Base-by-base conservation (phyloP, 225 moss, liverwort and hornwort species). In the Polytrichum commune region DNA sequence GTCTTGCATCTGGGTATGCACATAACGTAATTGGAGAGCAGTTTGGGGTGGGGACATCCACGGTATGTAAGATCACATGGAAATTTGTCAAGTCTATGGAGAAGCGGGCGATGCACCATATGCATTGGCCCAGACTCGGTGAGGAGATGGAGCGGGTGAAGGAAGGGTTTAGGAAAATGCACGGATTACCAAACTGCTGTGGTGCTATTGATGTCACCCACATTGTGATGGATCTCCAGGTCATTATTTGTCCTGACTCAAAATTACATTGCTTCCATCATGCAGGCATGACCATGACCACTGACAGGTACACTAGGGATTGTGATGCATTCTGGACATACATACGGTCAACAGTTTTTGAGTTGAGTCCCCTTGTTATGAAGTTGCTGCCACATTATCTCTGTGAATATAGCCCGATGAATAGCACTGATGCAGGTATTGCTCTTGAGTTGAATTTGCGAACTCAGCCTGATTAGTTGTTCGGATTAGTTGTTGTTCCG, bases 31-130 rank as follows among this genome's bases (percentile, higher is more conserved):
- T 96, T 30, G 95, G 95, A 35, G 95, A 96, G 83, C 82, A 90
- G 3, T 96, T 96, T 19, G 95, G 93, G 7, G 95, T 96, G 0
- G 95, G 91, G 27, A 88, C 93, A 62, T 91, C 93, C 1, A 96
- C 95, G 0, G 95, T 96, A 32, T 93, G 91, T 27, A 96, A 96
- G 74, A 86, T 91, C 63, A 96, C 91, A 4, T 96, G 95, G 95
- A 93, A 89, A 64, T 96, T 96, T 53, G 88, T 96, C 23, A 91
- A 87, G 70, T 79, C 88, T 18, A 89, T 96, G 88, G 88, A 88
- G 74, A 93, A 87, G 72, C 76, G 90, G 71, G 95, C 92, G 26
- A 91, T 91, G 73, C 87, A 91, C 64, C 95, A 96, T 63, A 88
- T 96, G 88, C 83, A 77, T 27, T 96, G 95, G 95, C 95, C 95